Evolutionary conservation across 2,329 filamentous ascomycete genomes (phyloP).

Genomic region (Lanzia echinophila): DNA sequence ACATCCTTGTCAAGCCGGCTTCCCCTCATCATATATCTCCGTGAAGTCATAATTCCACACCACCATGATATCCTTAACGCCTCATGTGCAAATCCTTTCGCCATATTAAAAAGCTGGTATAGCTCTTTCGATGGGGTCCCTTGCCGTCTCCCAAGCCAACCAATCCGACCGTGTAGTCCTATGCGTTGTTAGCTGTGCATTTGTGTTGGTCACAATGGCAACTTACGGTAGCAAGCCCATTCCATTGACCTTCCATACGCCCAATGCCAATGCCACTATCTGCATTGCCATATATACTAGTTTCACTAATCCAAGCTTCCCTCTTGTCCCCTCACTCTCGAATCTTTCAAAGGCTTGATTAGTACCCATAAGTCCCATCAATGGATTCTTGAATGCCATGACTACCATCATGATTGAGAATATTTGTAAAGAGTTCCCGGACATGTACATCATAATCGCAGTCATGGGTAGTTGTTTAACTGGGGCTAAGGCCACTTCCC

Average conservation of each 20-base stretch:
- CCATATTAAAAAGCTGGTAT: slow-evolving; percentile 29
- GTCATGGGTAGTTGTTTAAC: slow-evolving; percentile 97
- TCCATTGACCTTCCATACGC: slow-evolving; percentile 91
- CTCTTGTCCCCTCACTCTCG: slow-evolving; percentile 71
- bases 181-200: slow-evolving; percentile 24
- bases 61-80: not conserved
- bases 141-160: slow-evolving; percentile 76
- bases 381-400: slow-evolving; percentile 96
- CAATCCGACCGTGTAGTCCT: slow-evolving; percentile 95
- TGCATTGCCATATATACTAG: slow-evolving; percentile 83
- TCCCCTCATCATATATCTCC: too few species aligned
- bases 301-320: slow-evolving; percentile 75
- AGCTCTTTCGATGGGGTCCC: slow-evolving; percentile 29
- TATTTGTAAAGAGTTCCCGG: slow-evolving; percentile 94
- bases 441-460: slow-evolving; percentile 99
- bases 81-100: not conserved
- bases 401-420: slow-evolving; percentile 99
- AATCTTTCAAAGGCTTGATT: slow-evolving; percentile 87
- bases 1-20: too few species aligned
- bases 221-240: slow-evolving; percentile 92
- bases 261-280: slow-evolving; percentile 71
- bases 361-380: slow-evolving; percentile 75
- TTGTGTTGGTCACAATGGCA: not conserved
- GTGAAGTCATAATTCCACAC: too few species aligned
- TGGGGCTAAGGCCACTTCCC: slow-evolving; percentile 91